Base-by-base conservation (phyloP, 1,284 basidiomycete genomes). In the Pseudozyma thailandica region DNA sequence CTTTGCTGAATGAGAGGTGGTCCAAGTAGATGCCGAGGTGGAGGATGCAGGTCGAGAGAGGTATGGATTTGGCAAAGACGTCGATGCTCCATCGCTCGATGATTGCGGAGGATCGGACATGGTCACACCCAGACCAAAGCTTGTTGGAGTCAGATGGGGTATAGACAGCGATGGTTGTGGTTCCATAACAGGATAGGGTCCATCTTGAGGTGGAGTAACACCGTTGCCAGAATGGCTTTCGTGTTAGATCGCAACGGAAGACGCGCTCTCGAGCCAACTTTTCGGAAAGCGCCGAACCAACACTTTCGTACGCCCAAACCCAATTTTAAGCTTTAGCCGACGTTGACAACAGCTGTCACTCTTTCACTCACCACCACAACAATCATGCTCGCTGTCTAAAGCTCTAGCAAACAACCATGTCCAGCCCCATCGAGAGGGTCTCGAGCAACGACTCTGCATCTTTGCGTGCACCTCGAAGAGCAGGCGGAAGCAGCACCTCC, bases 401-500 rank as follows among this genome's bases (percentile, higher is more conserved):
- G 18, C 35, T 31, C 20, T 16, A 31, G 42, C n/a, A 15, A 16
- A 37, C 26, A 38, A 12, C 25, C 26, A 66, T 69, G 65, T 62
- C 65, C 26, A 55, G 59, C 48, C 65, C 65, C 15, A 38, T 59
- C 30, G 59, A 69, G 42, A 30, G 55, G 43, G 47, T 37, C 2
- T 26, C 59, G 15, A 62, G 55, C 51, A 58, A 43, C 31, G 65
- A 69, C 13, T 38, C 30, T 33, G 49, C 48, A 7, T 50, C 64
- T 3, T 30, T 49, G 28, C 58, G 53, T 15, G 63, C 63, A n/a
- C 57, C 49, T 18, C 42, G 53, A 1, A 48, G 45, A 43, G 39
- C 50, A 1, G 46, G 50, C 15, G 55, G 51, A 13, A 72, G 69
- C 52, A 58, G 51, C 69, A 63, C 63, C 30, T 72, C 70, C 27